A percentile compares a stretch with the other conserved stretches of the same genome.
These are phyloP conservation scores for Pseudogymnoascus sp. DNA, from an alignment of 2,329 filamentous ascomycete genomes.

Conservation along the genomic window DNA sequence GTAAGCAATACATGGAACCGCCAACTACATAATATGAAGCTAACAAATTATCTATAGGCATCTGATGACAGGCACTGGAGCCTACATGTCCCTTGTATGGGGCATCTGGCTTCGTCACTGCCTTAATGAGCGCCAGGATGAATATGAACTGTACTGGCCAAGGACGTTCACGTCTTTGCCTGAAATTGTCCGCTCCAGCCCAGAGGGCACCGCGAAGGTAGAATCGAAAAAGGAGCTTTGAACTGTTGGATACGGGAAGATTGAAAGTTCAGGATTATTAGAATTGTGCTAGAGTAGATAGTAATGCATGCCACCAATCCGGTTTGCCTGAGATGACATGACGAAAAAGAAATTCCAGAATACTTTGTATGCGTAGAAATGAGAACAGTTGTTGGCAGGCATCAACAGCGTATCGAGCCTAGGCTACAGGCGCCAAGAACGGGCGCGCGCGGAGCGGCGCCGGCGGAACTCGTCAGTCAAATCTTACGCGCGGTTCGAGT, in stretches of 20 bases:
- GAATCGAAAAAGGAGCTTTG: constrained; percentile 3
- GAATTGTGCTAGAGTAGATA: not conserved
- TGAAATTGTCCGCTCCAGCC: constrained; percentile 24
- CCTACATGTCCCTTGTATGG: constrained; percentile 66
- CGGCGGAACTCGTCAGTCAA: not conserved
- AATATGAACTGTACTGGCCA: constrained; percentile 59
- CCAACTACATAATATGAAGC: not conserved
- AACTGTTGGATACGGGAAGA: not conserved
- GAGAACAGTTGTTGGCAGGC: not conserved
- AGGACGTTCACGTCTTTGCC: constrained; percentile 41
- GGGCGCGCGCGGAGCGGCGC: not conserved
- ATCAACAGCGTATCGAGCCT: not conserved
- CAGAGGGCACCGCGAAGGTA: not conserved
- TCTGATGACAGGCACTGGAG: constrained; percentile 63
- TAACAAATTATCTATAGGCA: constrained; percentile 38
- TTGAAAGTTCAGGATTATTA: not conserved
- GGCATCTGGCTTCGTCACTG: constrained; percentile 65
- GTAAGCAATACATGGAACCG: constrained; percentile 34
- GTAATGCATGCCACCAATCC: not conserved
- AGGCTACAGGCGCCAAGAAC: not conserved
- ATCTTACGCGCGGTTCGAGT: constrained; percentile 8
- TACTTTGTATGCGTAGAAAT: not conserved
- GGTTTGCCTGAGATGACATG: not conserved
- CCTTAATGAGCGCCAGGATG: constrained; percentile 57
- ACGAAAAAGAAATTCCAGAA: not conserved